Base-by-base conservation (phyloP, 2,329 filamentous ascomycete genomes). In the Basipetospora chlamydospora region DNA sequence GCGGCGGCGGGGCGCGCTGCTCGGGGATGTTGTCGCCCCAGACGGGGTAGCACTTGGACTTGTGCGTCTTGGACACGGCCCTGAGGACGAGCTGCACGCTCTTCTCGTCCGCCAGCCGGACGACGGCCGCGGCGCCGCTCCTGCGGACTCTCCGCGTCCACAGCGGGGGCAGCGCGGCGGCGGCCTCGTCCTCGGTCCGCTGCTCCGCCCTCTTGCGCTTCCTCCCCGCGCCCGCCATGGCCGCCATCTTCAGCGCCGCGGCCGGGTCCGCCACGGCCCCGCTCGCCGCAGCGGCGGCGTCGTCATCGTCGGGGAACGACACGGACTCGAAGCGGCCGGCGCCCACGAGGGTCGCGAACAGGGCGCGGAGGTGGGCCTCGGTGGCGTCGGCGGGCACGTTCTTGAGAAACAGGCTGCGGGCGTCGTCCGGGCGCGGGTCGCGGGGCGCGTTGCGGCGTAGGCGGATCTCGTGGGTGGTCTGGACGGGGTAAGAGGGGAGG, bases 341-440 rank as follows among this genome's bases (percentile, higher is more conserved):
- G 7, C 83, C 80, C 0, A 95, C 67, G 12, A 92, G 70, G 1
- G 69, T 64, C 1, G 73, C 61, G 46, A 96, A 92, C 0, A 96
- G 61, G 28, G 76, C 66, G 30, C 84, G 77, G 28, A 96, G 67
- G 48, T 87, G 82, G 1, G 65, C 56, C 39, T 84, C 77, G 4
- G 84, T 92, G 41, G 84, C 78, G 52, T 95, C 87, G 43, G 80
- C 66, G 6, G 90, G 90, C 1, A 92, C 61, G 49, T 98, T 96
- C 44, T 87, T 81, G n/a, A 93, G 54, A 58, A 94, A 98, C 13
- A 98, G 67, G 42, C 82, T 86, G 47, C 87, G 77, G 12, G 73
- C 63, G 47, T 88, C 80, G 55, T 81, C 70, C 38, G 70, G 65
- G 6, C 80, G 80, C 11, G 82, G 75, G 28, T 82, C 69, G 58